Conservation (phyloP, 495 filamentous ascomycete genomes). For the Lasiosphaeria ovina region DNA sequence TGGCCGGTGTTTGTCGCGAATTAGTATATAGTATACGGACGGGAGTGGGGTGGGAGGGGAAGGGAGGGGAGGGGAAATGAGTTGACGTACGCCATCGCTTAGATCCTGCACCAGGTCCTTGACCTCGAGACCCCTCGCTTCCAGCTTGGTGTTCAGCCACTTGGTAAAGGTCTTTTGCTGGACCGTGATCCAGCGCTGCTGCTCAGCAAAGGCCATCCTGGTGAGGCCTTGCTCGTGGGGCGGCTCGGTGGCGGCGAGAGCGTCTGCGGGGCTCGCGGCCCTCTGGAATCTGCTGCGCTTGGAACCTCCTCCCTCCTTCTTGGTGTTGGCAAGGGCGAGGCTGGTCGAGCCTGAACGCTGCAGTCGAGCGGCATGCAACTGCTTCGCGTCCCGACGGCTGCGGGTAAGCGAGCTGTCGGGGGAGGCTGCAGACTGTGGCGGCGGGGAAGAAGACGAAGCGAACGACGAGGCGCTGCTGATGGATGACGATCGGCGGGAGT, state of each 20-base stretch:
- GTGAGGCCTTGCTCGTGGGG: conserved; percentile 38
- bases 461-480: conserved; percentile 26
- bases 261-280: conserved; percentile 29
- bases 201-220: conserved; percentile 56
- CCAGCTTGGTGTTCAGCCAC: conserved; percentile 97
- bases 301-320: conserved; percentile 18
- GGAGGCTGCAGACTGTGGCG: conserved; percentile 7
- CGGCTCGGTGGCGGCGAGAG: conserved; percentile 32
- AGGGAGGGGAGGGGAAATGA: not conserved
- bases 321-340: conserved; percentile 27
- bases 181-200: conserved; percentile 93
- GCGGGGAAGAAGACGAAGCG: conserved; percentile 14
- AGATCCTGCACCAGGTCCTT: conserved; percentile 84
- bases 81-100: conserved; percentile 77
- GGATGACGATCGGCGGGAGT: conserved; percentile 31
- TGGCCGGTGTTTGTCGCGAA: conserved; percentile 33
- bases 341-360: conserved; percentile 34
- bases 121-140: conserved; percentile 68
- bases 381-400: conserved; percentile 34
- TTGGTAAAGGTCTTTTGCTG: conserved; percentile 99
- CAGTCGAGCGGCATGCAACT: conserved; percentile 33
- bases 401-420: conserved; percentile 17
- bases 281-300: conserved; percentile 31
- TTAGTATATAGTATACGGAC: conserved; percentile 11
- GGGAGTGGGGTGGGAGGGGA: conserved; percentile 1